phyloP scores from a whole-genome alignment of 345 rosid genomes.

The Cochlearia excelsa region DNA sequence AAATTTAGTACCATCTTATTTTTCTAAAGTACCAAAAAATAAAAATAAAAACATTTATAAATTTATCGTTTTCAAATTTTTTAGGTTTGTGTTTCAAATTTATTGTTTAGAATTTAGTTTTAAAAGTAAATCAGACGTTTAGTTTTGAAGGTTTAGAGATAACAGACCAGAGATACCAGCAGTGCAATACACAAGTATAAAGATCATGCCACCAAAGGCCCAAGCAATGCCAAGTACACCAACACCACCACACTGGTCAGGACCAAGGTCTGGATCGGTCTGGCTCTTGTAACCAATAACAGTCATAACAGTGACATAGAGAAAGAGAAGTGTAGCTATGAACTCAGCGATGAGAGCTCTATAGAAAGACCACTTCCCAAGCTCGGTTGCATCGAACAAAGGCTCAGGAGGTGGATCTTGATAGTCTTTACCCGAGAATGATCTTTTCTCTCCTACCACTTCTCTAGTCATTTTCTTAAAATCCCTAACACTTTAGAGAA shows the following conservation, averaged over 20 bases:
- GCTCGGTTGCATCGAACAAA: slow-evolving; percentile 51
- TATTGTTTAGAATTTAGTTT: no score
- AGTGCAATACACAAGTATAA: slow-evolving; percentile 67
- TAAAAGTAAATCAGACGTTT: no score
- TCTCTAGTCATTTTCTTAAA: slow-evolving; percentile 43
- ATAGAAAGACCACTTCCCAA: slow-evolving; percentile 76
- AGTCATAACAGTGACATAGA: slow-evolving; percentile 64
- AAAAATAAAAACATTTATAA: no score
- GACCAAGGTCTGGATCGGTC: slow-evolving; percentile 30
- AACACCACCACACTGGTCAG: slow-evolving; percentile 58
- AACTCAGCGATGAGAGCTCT: slow-evolving; percentile 87
- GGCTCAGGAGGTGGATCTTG: slow-evolving; percentile 84
- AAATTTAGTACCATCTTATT: no score
- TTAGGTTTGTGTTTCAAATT: no score
- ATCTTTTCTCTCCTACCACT: slow-evolving; percentile 40
- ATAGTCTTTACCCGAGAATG: slow-evolving; percentile 68
- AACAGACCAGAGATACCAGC: slow-evolving; percentile 80
- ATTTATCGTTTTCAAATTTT: no score
- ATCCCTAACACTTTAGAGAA: neutral
- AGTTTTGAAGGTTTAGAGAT: no score
- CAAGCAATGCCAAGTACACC: slow-evolving; percentile 82
- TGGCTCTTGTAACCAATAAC: slow-evolving; percentile 82
- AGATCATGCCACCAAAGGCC: slow-evolving; percentile 71
- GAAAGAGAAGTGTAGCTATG: slow-evolving; percentile 79
- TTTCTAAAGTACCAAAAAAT: no score